Percentiles rank a stretch among this genome's conserved stretches.
Evolutionary conservation across 352 stramenopile species (phyloP).

Genomic region (Pelagophyceae sp.): DNA sequence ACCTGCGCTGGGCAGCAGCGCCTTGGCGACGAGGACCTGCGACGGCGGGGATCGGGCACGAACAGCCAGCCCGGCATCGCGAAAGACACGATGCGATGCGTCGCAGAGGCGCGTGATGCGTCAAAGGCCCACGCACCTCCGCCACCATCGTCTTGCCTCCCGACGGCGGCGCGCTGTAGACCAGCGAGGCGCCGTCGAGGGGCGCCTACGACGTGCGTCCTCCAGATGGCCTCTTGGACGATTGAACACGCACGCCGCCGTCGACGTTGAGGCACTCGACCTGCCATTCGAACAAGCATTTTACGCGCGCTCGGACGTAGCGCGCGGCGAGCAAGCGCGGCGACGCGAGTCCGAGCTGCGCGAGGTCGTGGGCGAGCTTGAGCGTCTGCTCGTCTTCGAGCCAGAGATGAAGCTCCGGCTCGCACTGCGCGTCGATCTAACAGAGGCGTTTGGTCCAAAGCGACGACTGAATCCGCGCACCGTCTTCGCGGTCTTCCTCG

Average conservation of each 20-base stretch:
- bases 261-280: neutral
- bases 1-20: neutral
- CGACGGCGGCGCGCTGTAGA: neutral
- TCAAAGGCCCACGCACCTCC: neutral
- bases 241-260: too few species aligned
- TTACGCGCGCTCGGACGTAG: neutral
- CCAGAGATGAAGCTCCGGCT: too few species aligned
- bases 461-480: too few species aligned
- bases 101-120: too few species aligned
- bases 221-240: too few species aligned
- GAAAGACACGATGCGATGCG: too few species aligned
- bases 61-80: neutral
- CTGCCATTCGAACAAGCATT: neutral
- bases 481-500: too few species aligned
- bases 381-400: too few species aligned
- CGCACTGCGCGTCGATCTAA: too few species aligned
- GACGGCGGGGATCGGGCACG: neutral
- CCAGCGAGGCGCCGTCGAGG: neutral
- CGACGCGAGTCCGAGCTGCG: neutral
- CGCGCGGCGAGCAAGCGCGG: neutral
- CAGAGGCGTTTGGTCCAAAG: too few species aligned
- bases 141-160: slow-evolving; percentile 7
- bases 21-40: neutral
- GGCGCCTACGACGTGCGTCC: too few species aligned
- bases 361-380: neutral